phyloP scores from a whole-genome alignment of 805 yeast species.

The Zygoascus ofunaensis region DNA sequence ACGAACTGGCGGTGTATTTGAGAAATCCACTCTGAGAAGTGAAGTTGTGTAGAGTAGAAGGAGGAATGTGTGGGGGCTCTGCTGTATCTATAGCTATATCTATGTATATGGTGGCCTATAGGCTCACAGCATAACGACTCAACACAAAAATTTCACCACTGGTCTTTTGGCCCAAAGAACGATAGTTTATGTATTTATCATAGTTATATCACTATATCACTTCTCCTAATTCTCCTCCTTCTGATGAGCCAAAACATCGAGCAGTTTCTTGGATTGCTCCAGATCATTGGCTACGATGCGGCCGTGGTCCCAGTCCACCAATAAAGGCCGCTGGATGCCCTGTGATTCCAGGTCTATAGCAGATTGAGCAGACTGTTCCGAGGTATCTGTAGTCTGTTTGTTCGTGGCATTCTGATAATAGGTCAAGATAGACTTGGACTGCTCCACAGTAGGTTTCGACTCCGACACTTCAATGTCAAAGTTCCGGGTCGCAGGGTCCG shows the following conservation, averaged over 20 bases:
- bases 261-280: conserved; percentile 35
- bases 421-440: conserved; percentile 14
- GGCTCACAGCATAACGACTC: too few relatives aligned
- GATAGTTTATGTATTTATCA: too few relatives aligned
- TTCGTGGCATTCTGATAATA: conserved; percentile 8
- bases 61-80: too few relatives aligned
- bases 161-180: too few relatives aligned
- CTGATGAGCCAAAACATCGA: conserved; percentile 28
- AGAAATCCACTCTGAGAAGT: too few relatives aligned
- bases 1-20: too few relatives aligned
- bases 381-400: not conserved
- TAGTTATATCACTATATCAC: too few relatives aligned
- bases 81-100: too few relatives aligned
- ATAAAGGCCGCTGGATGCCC: conserved; percentile 35
- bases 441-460: conserved; percentile 25
- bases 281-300: conserved; percentile 43
- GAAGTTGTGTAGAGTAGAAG: too few relatives aligned
- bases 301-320: conserved; percentile 57
- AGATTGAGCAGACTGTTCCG: not conserved
- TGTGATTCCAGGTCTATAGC: conserved; percentile 10
- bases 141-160: too few relatives aligned
- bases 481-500: conserved; percentile 15
- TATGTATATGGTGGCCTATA: too few relatives aligned
- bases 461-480: conserved; percentile 27
- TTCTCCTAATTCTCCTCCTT: not conserved